A percentile compares a stretch with the other conserved stretches of the same genome.
Conservation (phyloP, 2,329 filamentous ascomycete genomes). For the Chaetomium strumarium region DNA sequence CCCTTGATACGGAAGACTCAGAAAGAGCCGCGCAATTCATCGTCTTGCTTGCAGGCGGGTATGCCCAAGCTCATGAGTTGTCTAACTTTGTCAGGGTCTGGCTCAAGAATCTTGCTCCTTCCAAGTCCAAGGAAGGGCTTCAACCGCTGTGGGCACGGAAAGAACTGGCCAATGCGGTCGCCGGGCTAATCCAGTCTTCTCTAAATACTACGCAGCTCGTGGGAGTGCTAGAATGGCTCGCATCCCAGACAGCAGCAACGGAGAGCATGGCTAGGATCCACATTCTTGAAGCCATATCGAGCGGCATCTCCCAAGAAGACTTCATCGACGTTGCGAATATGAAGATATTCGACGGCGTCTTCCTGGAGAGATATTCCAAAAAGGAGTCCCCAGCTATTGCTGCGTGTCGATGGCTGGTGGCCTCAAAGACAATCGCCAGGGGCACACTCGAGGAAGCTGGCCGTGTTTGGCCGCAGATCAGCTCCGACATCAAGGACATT, state of each 20-base stretch:
- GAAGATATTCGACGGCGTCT: slow-evolving; percentile 22
- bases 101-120: slow-evolving; percentile 37
- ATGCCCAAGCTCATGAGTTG: slow-evolving; percentile 39
- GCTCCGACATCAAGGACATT: slow-evolving; percentile 20
- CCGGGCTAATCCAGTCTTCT: slow-evolving; percentile 35
- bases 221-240: slow-evolving; percentile 40
- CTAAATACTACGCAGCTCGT: slow-evolving; percentile 41
- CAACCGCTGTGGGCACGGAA: slow-evolving; percentile 26
- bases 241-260: slow-evolving; percentile 27
- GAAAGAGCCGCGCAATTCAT: slow-evolving; percentile 32
- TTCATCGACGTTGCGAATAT: slow-evolving; percentile 38
- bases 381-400: slow-evolving; percentile 17
- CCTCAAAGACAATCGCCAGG: slow-evolving; percentile 27
- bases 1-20: slow-evolving; percentile 15
- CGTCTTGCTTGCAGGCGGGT: slow-evolving; percentile 39
- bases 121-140: slow-evolving; percentile 24
- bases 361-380: slow-evolving; percentile 15
- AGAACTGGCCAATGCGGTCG: slow-evolving; percentile 23
- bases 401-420: slow-evolving; percentile 22
- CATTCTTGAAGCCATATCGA: slow-evolving; percentile 38
- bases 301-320: slow-evolving; percentile 37
- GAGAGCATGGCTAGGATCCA: slow-evolving; percentile 34
- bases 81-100: slow-evolving; percentile 43
- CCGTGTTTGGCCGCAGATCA: slow-evolving; percentile 26
- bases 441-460: slow-evolving; percentile 23